Percentiles rank a stretch among this genome's conserved stretches.
Conservation (phyloP, 371 early-diverging fungal genomes). For the Lichtheimia corymbifera region DNA sequence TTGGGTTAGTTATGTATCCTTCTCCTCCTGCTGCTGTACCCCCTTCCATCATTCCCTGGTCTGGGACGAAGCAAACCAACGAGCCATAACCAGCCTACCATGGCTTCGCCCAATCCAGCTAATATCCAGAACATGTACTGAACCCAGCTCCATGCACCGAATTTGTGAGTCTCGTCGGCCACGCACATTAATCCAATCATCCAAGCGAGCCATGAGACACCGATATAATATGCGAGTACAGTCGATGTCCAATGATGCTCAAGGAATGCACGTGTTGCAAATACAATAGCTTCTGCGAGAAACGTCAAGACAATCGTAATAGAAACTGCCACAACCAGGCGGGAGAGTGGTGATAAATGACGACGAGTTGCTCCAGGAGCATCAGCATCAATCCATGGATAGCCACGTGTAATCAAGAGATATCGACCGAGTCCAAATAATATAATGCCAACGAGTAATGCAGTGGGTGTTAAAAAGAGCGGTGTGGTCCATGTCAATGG, state of each 20-base stretch:
- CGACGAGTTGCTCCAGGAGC: constrained; percentile 4
- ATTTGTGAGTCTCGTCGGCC: constrained; percentile 37
- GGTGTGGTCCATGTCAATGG: constrained; percentile 33
- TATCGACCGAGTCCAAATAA: constrained; percentile 32
- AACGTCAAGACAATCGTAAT: constrained; percentile 24
- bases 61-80: constrained; percentile 30
- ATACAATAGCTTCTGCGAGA: constrained; percentile 31
- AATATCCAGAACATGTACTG: constrained; percentile 45
- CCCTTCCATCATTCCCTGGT: constrained; percentile 26
- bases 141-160: constrained; percentile 45
- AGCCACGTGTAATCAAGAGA: constrained; percentile 15
- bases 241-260: constrained; percentile 29
- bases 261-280: constrained; percentile 30
- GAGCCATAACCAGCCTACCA: constrained; percentile 44
- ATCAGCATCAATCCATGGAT: constrained; percentile 11
- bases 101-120: constrained; percentile 32
- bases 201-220: constrained; percentile 42
- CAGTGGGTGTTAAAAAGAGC: constrained; percentile 26
- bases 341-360: constrained; percentile 27
- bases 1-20: too few relatives aligned
- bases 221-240: constrained; percentile 37
- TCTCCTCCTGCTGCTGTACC: too few relatives aligned
- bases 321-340: constrained; percentile 26
- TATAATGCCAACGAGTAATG: constrained; percentile 24
- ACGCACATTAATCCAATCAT: constrained; percentile 23